Evolutionary conservation across 495 filamentous ascomycete genomes (phyloP), one percentile per base, ranked within the genome.

Genomic region (Podospora pseudopauciseta): DNA sequence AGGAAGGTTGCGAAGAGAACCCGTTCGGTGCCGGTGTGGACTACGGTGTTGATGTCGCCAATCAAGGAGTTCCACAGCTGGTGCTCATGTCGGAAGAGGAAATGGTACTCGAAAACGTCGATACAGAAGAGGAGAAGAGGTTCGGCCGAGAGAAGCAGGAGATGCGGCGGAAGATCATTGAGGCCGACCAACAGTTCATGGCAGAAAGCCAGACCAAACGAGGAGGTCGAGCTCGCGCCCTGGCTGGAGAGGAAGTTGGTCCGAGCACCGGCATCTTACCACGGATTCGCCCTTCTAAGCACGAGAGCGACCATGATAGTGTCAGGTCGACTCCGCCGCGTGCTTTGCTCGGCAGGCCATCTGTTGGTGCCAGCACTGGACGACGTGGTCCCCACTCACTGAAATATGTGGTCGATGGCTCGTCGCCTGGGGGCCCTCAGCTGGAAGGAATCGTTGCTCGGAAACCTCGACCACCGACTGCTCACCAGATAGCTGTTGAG

Each of bases 401-500:
- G 54, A 86, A 85, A 70, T 79, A 83, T 65, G 79, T 82, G 60
- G 80, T 80, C 61, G 85, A 83, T 53, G 83, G 79, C 59, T 85
- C 86, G 2, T 85, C 84, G 3, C 85, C 84, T 16, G 81, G 79
- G 39, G 77, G 78, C 68, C 68, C 61, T 70, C 28, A 75, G 80
- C 58, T 80, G 18, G 82, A 83, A 59, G 79, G 80, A 26, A 78
- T 84, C 23, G 72, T 82, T 23, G 77, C 80, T 2, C 73, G 82
- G 20, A 85, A 82, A 67, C 87, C 90, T 3, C 87, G 95, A 5
- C 94, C 93, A 4, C 85, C 96, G 20, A 99, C 95, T 0, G 90
- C 92, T 11, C 95, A 99, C 77, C 95, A 99, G 73, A 83, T 96
- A 32, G 95, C 94, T 7, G 91, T 98, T 4, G 92, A 97, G 72